These are phyloP conservation scores for Aspergillus affinis DNA, from an alignment of 495 filamentous ascomycete species.

Conservation along the genomic window DNA sequence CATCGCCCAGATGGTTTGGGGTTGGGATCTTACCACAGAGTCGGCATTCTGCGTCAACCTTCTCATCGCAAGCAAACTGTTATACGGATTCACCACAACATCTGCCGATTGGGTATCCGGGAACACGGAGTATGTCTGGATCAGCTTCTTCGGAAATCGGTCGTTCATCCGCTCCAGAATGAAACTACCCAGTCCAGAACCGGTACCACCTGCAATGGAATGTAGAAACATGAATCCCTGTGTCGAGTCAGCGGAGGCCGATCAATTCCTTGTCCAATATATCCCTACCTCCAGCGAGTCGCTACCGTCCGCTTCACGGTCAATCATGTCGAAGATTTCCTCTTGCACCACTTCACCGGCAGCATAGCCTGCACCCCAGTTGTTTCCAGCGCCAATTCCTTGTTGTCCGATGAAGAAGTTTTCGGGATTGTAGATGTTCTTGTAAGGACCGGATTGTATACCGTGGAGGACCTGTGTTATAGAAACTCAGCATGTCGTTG, in stretches of 20 bases:
- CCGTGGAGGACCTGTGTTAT: conserved; percentile 71
- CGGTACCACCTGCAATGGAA: conserved; percentile 95
- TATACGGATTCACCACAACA: conserved; percentile 97
- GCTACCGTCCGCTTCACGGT: conserved; percentile 95
- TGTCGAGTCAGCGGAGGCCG: conserved; percentile 1
- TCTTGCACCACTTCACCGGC: conserved; percentile 91
- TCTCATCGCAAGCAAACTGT: conserved; percentile 89
- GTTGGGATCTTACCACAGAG: conserved; percentile 63
- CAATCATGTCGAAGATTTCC: conserved; percentile 99
- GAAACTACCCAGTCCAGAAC: conserved; percentile 90
- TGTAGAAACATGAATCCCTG: conserved; percentile 97
- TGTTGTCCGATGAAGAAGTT: conserved; percentile 95
- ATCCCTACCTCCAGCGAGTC: conserved; percentile 81
- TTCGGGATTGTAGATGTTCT: conserved; percentile 98
- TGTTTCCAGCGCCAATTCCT: conserved; percentile 92
- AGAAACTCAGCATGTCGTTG: conserved; percentile 15
- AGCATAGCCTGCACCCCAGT: conserved; percentile 94
- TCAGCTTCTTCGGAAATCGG: conserved; percentile 96
- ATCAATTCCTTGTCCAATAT: neutral
- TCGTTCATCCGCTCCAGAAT: conserved; percentile 96
- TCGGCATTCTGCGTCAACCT: conserved; percentile 93
- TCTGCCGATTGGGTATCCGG: conserved; percentile 85
- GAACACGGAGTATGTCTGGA: conserved; percentile 98
- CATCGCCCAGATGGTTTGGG: neutral
- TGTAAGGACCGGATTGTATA: conserved; percentile 90